phyloP scores from a whole-genome alignment of 306 rosid genomes.

The Parietaria judaica region DNA sequence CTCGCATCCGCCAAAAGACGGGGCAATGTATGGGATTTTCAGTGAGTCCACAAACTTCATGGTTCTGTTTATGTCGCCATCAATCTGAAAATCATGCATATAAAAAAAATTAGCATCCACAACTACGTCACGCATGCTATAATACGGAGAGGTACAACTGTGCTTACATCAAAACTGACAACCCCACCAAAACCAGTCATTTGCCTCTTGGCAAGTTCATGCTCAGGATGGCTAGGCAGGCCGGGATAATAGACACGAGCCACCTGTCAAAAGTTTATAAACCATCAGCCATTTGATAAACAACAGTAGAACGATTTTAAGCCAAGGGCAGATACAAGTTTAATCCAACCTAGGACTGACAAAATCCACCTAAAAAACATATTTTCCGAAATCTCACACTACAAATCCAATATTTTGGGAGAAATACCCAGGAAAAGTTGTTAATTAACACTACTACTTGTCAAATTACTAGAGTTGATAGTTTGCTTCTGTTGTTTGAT shows the following conservation, averaged over 20 bases:
- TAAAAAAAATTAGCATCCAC: background rate
- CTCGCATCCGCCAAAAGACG: slow-evolving; percentile 98
- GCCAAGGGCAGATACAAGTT: background rate
- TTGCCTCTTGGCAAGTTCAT: slow-evolving; percentile 81
- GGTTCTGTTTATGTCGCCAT: slow-evolving; percentile 62
- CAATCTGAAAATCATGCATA: slow-evolving; percentile 46
- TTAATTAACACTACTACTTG: too few relatives aligned
- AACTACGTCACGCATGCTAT: too few relatives aligned
- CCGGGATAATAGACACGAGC: slow-evolving; percentile 85
- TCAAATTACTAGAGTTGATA: too few relatives aligned
- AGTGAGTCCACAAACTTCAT: slow-evolving; percentile 72
- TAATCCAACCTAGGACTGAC: too few relatives aligned
- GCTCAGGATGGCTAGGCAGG: slow-evolving; percentile 85
- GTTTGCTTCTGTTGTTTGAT: too few relatives aligned
- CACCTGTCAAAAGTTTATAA: slow-evolving; percentile 48
- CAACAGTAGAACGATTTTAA: background rate
- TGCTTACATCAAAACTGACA: slow-evolving; percentile 82
- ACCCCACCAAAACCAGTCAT: slow-evolving; percentile 99
- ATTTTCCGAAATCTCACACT: too few relatives aligned
- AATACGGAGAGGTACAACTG: background rate
- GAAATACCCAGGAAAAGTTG: too few relatives aligned
- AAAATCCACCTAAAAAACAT: too few relatives aligned
- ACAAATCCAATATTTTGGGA: too few relatives aligned
- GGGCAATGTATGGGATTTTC: slow-evolving; percentile 87
- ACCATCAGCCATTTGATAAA: slow-evolving; percentile 13